Base-by-base conservation (phyloP, 805 yeast genomes). In the Clavispora phyllophila region DNA sequence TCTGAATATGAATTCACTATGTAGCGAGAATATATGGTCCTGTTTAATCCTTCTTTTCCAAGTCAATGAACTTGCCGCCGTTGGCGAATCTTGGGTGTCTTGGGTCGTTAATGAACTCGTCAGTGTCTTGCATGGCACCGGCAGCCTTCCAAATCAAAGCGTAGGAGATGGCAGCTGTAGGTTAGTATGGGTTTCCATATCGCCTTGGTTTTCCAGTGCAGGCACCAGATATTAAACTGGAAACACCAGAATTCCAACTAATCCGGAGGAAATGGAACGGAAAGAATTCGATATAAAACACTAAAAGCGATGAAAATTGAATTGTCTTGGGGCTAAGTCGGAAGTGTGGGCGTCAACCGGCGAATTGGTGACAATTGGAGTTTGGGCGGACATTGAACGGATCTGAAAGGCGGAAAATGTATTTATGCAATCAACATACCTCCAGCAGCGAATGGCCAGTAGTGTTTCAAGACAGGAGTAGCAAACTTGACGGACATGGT, bases 91-190 rank as follows among this genome's bases (percentile, higher is more conserved):
- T 84, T 70, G 96, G 96, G 76, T 88, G 88, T 78, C 96, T 86
- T 74, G 96, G 96, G 72, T 88, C 96, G 68, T 88, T 87, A 71
- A 82, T 80, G 76, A 82, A 88, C 72, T 87, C 95, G 50, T 76
- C 77, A 47, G 91, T 75, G 76, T 81, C 74, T 67, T 80, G 73
- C 56, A 87, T 76, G 49, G 84, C 83, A 48, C 65, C 68, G 50
- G 88, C 81, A 41, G 79, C 83, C 72, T 82, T 81, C 66, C 79
- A 76, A 58, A 87, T 73, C 55, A 81, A 75, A 72, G 72, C 83
- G 76, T 79, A 83, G 56, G 91, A 79, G 54, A 79, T 61, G 55
- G 72, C 84, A 50, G 73, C 76, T 70, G 58, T 33, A 39, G 34
- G 63, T 59, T 58, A 63, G 49, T 52, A 48, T 46, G 19, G 3